Percentiles rank a stretch among this genome's conserved stretches.
Evolutionary conservation across 2,329 filamentous ascomycete species (phyloP).

Genomic region (Aspergillus sojae): DNA sequence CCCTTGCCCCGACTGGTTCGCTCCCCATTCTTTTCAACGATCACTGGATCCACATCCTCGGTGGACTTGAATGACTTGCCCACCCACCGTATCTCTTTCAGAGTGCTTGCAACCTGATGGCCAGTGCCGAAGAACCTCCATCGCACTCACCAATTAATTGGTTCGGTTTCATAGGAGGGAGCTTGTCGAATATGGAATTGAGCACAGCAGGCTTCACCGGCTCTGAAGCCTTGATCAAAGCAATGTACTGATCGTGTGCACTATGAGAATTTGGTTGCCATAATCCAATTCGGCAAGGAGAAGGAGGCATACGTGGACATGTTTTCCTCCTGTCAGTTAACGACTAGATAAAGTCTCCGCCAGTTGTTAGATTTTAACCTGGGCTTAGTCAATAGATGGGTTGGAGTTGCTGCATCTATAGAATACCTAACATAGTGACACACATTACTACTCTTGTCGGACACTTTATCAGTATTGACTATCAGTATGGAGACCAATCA

Average conservation of each 20-base stretch:
- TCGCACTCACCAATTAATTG: slow-evolving; percentile 11
- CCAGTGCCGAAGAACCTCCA: slow-evolving; percentile 14
- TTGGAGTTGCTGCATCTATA: too few species aligned
- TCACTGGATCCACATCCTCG: slow-evolving; percentile 12
- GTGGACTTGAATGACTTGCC: slow-evolving; percentile 11
- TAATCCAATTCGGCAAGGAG: not conserved
- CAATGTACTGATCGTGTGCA: not conserved
- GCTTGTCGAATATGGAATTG: slow-evolving; percentile 7
- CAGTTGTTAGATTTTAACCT: too few species aligned
- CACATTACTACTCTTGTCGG: too few species aligned
- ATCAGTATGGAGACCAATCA: too few species aligned
- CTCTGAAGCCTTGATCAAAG: not conserved
- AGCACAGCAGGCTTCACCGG: not conserved
- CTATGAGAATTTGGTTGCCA: not conserved
- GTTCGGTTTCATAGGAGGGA: slow-evolving; percentile 1
- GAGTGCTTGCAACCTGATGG: slow-evolving; percentile 1
- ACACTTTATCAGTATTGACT: too few species aligned
- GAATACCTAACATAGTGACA: too few species aligned
- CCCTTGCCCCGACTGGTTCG: slow-evolving; percentile 3
- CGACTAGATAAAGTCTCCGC: too few species aligned
- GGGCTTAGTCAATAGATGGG: too few species aligned
- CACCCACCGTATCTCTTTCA: slow-evolving; percentile 12
- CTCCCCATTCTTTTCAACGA: slow-evolving; percentile 7
- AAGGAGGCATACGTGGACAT: not conserved
- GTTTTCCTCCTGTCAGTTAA: too few species aligned